These are phyloP conservation scores for Cytidiella melzeri DNA, from an alignment of 768 basidiomycete genomes.

Conservation along the genomic window DNA sequence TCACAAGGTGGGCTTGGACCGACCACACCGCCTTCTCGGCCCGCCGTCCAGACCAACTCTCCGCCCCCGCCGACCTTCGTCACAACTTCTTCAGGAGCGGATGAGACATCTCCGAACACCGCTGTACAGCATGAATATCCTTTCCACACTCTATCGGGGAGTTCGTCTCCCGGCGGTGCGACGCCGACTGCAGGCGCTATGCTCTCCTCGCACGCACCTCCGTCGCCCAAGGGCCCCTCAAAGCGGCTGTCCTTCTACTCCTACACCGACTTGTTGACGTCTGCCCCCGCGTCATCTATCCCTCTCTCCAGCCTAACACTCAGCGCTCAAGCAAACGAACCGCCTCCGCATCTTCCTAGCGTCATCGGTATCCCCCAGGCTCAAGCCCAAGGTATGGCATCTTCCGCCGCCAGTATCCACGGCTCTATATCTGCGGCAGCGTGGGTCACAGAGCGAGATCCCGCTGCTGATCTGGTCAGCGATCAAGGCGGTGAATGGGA, in stretches of 20 bases:
- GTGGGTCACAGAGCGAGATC: slow-evolving; percentile 20
- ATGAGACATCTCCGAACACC: slow-evolving; percentile 33
- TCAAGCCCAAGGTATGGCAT: slow-evolving; percentile 22
- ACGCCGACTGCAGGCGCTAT: slow-evolving; percentile 13
- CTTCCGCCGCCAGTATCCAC: slow-evolving; percentile 24
- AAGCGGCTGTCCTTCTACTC: slow-evolving; percentile 88
- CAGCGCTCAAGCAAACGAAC: slow-evolving; percentile 46
- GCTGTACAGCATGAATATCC: slow-evolving; percentile 28
- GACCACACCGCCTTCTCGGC: slow-evolving; percentile 19
- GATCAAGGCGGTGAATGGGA: slow-evolving; percentile 85
- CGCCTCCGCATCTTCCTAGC: slow-evolving; percentile 69
- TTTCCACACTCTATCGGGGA: slow-evolving; percentile 22
- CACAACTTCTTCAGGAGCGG: slow-evolving; percentile 31
- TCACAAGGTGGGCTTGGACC: slow-evolving; percentile 5
- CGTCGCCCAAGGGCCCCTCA: slow-evolving; percentile 43
- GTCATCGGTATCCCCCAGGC: slow-evolving; percentile 41
- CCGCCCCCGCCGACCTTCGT: slow-evolving; percentile 12
- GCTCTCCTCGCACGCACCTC: slow-evolving; percentile 26
- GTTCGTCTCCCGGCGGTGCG: slow-evolving; percentile 8
- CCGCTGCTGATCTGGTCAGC: slow-evolving; percentile 35
- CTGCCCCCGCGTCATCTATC: slow-evolving; percentile 65
- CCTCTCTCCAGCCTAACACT: slow-evolving; percentile 71
- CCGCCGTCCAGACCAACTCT: slow-evolving; percentile 23
- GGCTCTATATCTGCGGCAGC: slow-evolving; percentile 8
- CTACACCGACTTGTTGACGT: slow-evolving; percentile 78